Percentiles rank a stretch among this genome's conserved stretches.
phyloP scores from a whole-genome alignment of 2,329 filamentous ascomycete genomes.

The Trichoderma sp. region DNA sequence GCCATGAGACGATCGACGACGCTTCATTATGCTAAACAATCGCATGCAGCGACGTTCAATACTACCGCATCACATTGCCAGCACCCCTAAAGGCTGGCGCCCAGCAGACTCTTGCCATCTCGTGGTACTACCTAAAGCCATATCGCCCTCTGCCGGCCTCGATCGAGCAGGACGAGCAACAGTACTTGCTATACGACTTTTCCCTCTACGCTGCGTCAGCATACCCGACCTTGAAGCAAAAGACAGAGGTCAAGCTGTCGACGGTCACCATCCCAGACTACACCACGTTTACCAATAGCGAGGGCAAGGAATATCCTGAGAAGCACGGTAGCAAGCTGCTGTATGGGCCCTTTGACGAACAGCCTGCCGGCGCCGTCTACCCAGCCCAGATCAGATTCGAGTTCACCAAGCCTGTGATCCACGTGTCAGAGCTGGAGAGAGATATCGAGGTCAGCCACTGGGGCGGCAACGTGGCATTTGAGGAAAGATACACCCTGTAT shows the following conservation, averaged over 20 bases:
- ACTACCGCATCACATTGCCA: constrained; percentile 81
- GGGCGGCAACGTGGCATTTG: constrained; percentile 94
- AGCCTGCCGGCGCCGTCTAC: constrained; percentile 74
- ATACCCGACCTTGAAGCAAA: constrained; percentile 87
- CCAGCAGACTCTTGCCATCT: constrained; percentile 85
- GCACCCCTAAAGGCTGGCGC: constrained; percentile 71
- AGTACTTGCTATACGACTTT: constrained; percentile 84
- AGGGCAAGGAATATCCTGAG: constrained; percentile 68
- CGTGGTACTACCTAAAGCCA: constrained; percentile 78
- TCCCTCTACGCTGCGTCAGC: constrained; percentile 81
- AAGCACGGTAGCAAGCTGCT: constrained; percentile 84
- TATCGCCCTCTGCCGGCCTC: constrained; percentile 76
- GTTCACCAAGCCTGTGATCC: constrained; percentile 87
- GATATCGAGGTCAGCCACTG: constrained; percentile 96
- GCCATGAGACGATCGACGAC: neutral
- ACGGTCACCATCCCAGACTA: constrained; percentile 80
- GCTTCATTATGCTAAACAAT: neutral
- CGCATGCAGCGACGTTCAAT: constrained; percentile 67
- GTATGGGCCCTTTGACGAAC: constrained; percentile 85
- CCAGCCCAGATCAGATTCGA: constrained; percentile 85
- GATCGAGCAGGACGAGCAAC: constrained; percentile 81
- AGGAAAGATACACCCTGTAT: constrained; percentile 87
- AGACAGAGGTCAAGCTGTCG: constrained; percentile 93
- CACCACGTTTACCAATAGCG: constrained; percentile 66
- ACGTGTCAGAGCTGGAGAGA: constrained; percentile 77